These are phyloP conservation scores for Penicillium sp. DNA, from an alignment of 2,329 filamentous ascomycete genomes.

Conservation along the genomic window DNA sequence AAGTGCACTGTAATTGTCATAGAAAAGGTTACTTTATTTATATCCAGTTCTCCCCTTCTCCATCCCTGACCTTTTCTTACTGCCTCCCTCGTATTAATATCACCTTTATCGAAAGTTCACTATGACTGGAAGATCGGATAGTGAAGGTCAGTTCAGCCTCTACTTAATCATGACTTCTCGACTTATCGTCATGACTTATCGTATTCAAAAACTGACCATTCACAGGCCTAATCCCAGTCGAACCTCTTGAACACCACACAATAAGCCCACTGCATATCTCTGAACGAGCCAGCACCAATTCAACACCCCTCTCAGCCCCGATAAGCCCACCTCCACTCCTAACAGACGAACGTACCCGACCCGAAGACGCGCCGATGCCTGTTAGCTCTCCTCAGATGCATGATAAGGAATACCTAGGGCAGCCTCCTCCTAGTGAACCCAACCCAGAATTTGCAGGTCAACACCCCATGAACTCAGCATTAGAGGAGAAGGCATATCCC, in stretches of 20 bases:
- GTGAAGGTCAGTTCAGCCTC: neutral
- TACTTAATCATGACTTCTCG: neutral
- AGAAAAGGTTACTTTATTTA: neutral
- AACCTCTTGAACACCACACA: neutral
- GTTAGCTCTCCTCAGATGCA: neutral
- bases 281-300: neutral
- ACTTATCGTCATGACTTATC: neutral
- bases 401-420: conserved; percentile 5
- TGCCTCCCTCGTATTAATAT: neutral
- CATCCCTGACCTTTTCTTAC: neutral
- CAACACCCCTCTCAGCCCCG: neutral
- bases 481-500: conserved; percentile 16
- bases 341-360: neutral
- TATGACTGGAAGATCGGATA: neutral
- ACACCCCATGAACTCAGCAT: conserved; percentile 1
- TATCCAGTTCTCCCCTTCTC: neutral
- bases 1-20: neutral
- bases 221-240: conserved; percentile 17
- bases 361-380: conserved; percentile 1
- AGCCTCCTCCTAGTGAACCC: neutral
- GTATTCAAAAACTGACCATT: neutral
- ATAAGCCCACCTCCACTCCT: neutral
- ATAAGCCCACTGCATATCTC: neutral
- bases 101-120: neutral
- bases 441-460: neutral